Evolutionary conservation across 495 filamentous ascomycete genomes (phyloP), one percentile per base, ranked within the genome.

Genomic region (Cercophora newfieldiana): DNA sequence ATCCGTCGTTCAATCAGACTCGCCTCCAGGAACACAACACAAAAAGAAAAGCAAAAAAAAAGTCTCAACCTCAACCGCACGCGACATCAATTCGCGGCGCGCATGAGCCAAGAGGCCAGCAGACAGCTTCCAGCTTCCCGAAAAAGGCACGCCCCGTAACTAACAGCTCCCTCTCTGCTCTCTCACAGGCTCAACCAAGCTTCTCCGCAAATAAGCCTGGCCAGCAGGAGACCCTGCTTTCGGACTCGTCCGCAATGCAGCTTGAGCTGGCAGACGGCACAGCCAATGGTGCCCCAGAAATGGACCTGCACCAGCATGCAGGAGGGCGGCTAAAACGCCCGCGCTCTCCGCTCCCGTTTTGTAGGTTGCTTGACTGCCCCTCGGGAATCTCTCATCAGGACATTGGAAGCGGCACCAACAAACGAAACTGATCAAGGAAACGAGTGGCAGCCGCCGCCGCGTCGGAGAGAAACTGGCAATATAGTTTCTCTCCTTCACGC

Each of bases 221-320:
- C 58, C 21, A 12, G 14, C 12, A 44, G 16, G 22, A 1, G 4
- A 14, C 6, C 54, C 54, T 57, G 54, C 25, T 28, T 57, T 57
- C 54, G 58, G 33, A 18, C 30, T n/a, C 58, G 26, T 47, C 58
- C 58, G 58, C 58, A 60, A 44, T 60, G 54, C 54, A 57, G 6
- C 21, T 48, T 44, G 29, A 33, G 55, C 55, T 30, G 26, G 26
- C 26, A 58, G 55, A 7, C 29, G 25, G 55, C 26, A 37, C 26
- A 21, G 26, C 55, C 26, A 58, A 58, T 31, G 55, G 55, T 7
- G 55, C 8, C 8, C 25, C 55, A 21, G 26, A 25, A 29, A 33
- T 33, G 8, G 55, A 29, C 55, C 29, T 29, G 29, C 12, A 58
- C 55, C 55, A 58, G 3, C 7, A 48, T 48, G 33, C 31, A 47